Evolutionary conservation across 2,329 filamentous ascomycete genomes (phyloP), one percentile per base, ranked within the genome.

Genomic region (Fusarium lateritium): DNA sequence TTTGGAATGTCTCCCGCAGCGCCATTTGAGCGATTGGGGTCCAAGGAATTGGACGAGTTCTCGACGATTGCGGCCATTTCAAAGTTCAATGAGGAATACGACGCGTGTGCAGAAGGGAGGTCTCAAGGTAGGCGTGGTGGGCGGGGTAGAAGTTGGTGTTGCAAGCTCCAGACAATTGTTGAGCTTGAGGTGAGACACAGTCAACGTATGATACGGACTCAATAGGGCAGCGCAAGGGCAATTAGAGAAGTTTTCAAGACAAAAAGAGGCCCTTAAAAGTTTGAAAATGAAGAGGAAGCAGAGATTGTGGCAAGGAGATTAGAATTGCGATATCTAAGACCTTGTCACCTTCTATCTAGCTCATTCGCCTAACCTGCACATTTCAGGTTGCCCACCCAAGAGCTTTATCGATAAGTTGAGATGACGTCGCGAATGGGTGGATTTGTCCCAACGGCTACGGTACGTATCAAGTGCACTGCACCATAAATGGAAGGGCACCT

Each of bases 1-100:
- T 86, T 88, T 51, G 90, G 86, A 44, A 89, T 79, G 47, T 86
- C 80, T 62, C 82, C 82, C 28, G 84, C 80, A 55, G 83, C 80
- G 62, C 82, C 82, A 39, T 74, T 69, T 19, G 79, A 57, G 33
- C 69, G 76, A 50, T 79, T 78, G 17, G 75, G 70, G 46, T 77
- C 79, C 70, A 86, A 76, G 36, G 80, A 79, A 73, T 85, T 85
- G 73, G 83, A 79, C 36, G 83, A 82, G 28, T 81, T 79, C 50
- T 82, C 76, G 64, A 63, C 65, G 53, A 70, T 50, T 59, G 76
- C 66, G 61, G 79, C 72, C 80, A 82, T 83, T 71, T 38, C 31
- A 28, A 60, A 36, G 19, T 24, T 59, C 19, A 56, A 55, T 38
- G 40, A 62, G 33, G 38, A 52, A 57, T 54, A 62, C 53, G 56